Conservation (phyloP, 75 land plant genomes). For the Cunninghamia lanceolata region DNA sequence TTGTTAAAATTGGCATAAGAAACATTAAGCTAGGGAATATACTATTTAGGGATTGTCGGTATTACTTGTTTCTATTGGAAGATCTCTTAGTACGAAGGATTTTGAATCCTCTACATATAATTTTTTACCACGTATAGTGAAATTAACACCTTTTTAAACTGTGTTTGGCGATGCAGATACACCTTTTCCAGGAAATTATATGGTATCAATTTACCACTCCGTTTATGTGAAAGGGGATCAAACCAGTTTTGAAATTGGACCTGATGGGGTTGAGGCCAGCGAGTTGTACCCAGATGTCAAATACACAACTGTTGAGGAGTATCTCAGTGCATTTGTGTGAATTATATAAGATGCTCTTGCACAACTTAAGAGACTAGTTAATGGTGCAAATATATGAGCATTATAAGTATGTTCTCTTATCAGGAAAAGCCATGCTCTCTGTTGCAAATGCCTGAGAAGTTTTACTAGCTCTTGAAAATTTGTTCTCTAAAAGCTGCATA, state of each 20-base stretch:
- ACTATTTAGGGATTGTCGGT: not conserved
- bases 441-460: too few relatives aligned
- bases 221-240: slow-evolving; percentile 37
- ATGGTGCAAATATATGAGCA: too few relatives aligned
- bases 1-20: not conserved
- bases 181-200: slow-evolving; percentile 27
- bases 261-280: slow-evolving; percentile 30
- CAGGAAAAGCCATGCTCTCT: too few relatives aligned
- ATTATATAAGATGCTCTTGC: too few relatives aligned
- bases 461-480: too few relatives aligned
- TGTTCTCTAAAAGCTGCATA: too few relatives aligned
- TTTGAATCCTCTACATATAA: not conserved
- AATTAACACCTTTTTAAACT: not conserved
- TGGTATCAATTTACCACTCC: slow-evolving; percentile 20
- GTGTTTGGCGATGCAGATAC: slow-evolving; percentile 12
- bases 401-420: too few relatives aligned
- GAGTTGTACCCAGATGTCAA: slow-evolving; percentile 46
- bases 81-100: not conserved
- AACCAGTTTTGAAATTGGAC: slow-evolving; percentile 34
- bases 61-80: too few relatives aligned
- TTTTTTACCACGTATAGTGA: not conserved
- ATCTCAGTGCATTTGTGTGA: slow-evolving; percentile 21
- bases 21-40: too few relatives aligned
- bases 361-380: too few relatives aligned
- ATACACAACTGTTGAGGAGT: slow-evolving; percentile 48